Conservation (phyloP, 306 rosid genomes). For the Lathyrus sativus region DNA sequence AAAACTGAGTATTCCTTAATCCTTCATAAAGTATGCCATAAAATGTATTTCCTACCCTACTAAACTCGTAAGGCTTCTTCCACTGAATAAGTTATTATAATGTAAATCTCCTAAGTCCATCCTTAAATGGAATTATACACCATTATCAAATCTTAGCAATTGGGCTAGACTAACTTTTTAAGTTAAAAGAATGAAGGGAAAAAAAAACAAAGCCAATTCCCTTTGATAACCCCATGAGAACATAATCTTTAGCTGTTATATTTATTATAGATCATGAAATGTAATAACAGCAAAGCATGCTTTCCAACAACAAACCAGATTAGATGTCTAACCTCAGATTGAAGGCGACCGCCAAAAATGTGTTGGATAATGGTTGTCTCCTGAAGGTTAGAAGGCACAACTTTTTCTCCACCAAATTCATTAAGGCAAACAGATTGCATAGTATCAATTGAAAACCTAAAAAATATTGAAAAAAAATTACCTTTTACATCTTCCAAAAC, state of each 20-base stretch:
- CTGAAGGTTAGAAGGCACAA: slow-evolving; percentile 63
- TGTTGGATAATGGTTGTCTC: slow-evolving; percentile 93
- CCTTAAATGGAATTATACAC: slow-evolving; percentile 13
- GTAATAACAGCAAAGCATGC: slow-evolving; percentile 11
- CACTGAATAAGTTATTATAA: slow-evolving; percentile 1
- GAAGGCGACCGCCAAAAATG: slow-evolving; percentile 92
- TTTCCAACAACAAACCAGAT: slow-evolving; percentile 28
- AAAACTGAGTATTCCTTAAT: neutral
- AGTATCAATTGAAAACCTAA: slow-evolving; percentile 85
- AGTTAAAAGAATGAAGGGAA: slow-evolving; percentile 10
- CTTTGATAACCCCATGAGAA: slow-evolving; percentile 25
- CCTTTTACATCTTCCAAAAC: slow-evolving; percentile 17
- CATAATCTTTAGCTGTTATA: neutral
- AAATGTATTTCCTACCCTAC: slow-evolving; percentile 5
- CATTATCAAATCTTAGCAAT: slow-evolving; percentile 18
- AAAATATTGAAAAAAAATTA: neutral
- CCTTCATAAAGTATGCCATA: slow-evolving; percentile 13
- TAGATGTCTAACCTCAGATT: slow-evolving; percentile 77
- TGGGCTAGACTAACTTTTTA: neutral
- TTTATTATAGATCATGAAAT: neutral
- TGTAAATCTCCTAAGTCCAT: slow-evolving; percentile 12
- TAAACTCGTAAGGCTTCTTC: slow-evolving; percentile 32
- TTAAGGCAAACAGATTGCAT: slow-evolving; percentile 97
- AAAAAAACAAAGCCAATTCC: slow-evolving; percentile 16
- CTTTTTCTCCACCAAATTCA: slow-evolving; percentile 96